Evolutionary conservation across 441 rosid species (phyloP).

Genomic region (Pelargonium cotyledonis): DNA sequence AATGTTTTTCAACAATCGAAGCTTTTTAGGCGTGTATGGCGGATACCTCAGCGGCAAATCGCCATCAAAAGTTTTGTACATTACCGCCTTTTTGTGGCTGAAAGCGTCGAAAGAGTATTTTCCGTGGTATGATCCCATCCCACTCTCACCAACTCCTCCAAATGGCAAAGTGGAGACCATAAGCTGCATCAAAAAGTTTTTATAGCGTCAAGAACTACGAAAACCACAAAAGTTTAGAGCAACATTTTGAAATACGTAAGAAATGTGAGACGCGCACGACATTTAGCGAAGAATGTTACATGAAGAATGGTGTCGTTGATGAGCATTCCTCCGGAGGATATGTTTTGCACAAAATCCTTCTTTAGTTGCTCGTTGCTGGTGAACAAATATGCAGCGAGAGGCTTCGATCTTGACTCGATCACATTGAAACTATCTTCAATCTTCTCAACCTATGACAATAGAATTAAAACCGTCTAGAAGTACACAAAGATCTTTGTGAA

Average conservation of each 20-base stretch:
- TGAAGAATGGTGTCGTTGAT: slow-evolving; percentile 77
- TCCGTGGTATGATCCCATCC: slow-evolving; percentile 66
- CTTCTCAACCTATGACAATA: slow-evolving; percentile 37
- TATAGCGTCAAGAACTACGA: not conserved
- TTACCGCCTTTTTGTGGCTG: slow-evolving; percentile 61
- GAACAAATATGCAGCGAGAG: slow-evolving; percentile 90
- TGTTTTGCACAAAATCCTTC: slow-evolving; percentile 48
- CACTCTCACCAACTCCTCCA: slow-evolving; percentile 76
- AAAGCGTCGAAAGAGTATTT: slow-evolving; percentile 65
- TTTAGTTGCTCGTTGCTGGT: slow-evolving; percentile 53
- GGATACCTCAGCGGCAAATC: slow-evolving; percentile 47
- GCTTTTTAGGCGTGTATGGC: slow-evolving; percentile 50
- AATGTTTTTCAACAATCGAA: slow-evolving; percentile 41
- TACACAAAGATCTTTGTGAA: no score
- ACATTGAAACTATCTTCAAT: slow-evolving; percentile 51
- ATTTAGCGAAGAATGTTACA: slow-evolving; percentile 27
- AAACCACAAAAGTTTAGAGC: not conserved
- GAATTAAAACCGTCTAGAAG: no score
- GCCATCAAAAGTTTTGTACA: slow-evolving; percentile 45
- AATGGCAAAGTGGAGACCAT: slow-evolving; percentile 49
- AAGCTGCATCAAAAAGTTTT: slow-evolving; percentile 34
- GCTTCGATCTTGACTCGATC: slow-evolving; percentile 61
- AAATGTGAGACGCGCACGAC: not conserved
- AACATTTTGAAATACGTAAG: not conserved
- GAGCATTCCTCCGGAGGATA: slow-evolving; percentile 72